Percentiles rank a stretch among this genome's conserved stretches.
Evolutionary conservation across 1,284 basidiomycete genomes (phyloP).

Genomic region (Leccinum pachyderme): DNA sequence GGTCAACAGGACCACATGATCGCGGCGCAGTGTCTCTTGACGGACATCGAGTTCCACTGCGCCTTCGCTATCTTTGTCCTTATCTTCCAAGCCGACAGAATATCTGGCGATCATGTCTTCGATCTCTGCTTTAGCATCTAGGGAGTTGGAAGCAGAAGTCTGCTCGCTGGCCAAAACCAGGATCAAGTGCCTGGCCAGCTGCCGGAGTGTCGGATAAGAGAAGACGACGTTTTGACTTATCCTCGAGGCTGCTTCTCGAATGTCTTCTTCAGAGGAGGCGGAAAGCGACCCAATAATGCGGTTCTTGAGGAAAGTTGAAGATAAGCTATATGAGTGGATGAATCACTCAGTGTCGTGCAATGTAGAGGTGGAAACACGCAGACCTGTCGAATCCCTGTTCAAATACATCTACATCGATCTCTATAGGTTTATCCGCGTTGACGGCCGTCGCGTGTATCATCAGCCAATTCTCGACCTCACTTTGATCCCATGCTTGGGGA

Average conservation of each 20-base stretch:
- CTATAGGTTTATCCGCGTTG: conserved; percentile 15
- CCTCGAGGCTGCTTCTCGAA: conserved; percentile 8
- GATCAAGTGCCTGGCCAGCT: conserved; percentile 17
- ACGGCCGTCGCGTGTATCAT: conserved; percentile 23
- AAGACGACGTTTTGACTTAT: conserved; percentile 32
- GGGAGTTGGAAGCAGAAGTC: neutral
- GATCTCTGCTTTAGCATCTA: conserved; percentile 17
- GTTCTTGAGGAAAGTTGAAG: conserved; percentile 27
- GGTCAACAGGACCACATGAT: conserved; percentile 28
- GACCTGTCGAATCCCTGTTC: conserved; percentile 33
- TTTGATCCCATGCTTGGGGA: conserved; percentile 18
- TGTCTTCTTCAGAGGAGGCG: conserved; percentile 4
- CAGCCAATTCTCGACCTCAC: conserved; percentile 27
- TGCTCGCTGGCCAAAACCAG: conserved; percentile 11
- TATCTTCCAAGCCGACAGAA: neutral
- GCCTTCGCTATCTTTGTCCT: neutral
- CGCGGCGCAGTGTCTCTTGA: neutral
- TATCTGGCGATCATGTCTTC: conserved; percentile 31
- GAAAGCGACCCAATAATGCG: conserved; percentile 22
- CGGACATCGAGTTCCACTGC: neutral
- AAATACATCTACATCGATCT: conserved; percentile 20
- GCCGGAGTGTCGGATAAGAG: conserved; percentile 24
- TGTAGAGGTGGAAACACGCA: neutral
- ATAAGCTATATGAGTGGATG: conserved; percentile 14
- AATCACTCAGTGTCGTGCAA: neutral